Percentiles rank a stretch among this genome's conserved stretches.
phyloP scores from a whole-genome alignment of 768 basidiomycete genomes.

The Psilocybe subaeruginosa region DNA sequence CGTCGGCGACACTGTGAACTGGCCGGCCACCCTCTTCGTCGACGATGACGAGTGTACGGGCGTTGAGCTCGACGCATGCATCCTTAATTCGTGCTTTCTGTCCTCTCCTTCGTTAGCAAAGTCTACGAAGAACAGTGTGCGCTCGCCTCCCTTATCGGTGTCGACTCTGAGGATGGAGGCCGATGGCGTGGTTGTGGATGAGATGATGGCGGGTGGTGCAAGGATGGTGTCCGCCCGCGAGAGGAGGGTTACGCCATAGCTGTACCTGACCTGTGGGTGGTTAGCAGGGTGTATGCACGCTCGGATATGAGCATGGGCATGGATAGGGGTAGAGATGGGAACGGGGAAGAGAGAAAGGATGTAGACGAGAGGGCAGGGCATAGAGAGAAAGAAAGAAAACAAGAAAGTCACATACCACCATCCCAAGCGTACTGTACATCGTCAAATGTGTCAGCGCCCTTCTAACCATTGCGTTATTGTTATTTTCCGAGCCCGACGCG shows the following conservation, averaged over 20 bases:
- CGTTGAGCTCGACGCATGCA: conserved; percentile 18
- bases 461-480: conserved; percentile 87
- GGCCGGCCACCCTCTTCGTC: conserved; percentile 1
- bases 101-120: neutral
- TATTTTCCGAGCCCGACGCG: conserved; percentile 83
- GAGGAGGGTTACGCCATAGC: conserved; percentile 85
- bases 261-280: conserved; percentile 77
- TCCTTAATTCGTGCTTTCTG: conserved; percentile 6
- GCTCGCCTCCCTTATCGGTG: conserved; percentile 26
- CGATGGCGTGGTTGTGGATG: neutral
- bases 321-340: neutral
- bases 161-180: conserved; percentile 16
- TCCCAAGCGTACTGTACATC: conserved; percentile 92
- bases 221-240: conserved; percentile 62
- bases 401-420: conserved; percentile 68
- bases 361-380: neutral
- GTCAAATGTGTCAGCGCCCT: conserved; percentile 89
- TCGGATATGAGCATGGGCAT: neutral
- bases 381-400: neutral
- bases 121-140: conserved; percentile 37
- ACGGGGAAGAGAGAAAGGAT: neutral
- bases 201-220: conserved; percentile 9
- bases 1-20: conserved; percentile 3
- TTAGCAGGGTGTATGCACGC: neutral
- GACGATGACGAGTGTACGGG: neutral